Evolutionary conservation across 768 basidiomycete species (phyloP).

Genomic region (Gloeophyllum trabeum): DNA sequence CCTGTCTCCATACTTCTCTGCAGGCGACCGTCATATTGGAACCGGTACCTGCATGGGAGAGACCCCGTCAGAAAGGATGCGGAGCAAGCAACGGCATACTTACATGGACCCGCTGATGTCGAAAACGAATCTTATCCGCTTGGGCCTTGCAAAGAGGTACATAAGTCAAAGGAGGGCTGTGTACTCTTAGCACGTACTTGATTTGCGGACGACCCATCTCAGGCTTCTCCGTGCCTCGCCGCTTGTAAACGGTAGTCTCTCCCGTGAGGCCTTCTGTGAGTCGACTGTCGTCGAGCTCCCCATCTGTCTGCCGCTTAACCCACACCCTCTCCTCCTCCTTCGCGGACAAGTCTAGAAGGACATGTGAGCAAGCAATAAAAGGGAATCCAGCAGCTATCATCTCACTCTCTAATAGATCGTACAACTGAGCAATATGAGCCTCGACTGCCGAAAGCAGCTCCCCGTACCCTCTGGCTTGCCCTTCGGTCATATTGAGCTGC

Average conservation of each 20-base stretch:
- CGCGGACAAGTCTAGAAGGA: constrained; percentile 42
- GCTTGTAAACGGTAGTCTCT: constrained; percentile 60
- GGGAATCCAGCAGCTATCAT: not conserved
- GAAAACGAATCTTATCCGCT: constrained; percentile 58
- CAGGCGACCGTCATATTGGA: constrained; percentile 61
- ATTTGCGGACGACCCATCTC: constrained; percentile 57
- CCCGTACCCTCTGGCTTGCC: constrained; percentile 48
- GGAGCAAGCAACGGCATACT: constrained; percentile 6
- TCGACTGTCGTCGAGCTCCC: constrained; percentile 56
- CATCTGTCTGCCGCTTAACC: constrained; percentile 63
- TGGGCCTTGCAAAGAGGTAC: constrained; percentile 29
- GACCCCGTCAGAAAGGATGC: not conserved
- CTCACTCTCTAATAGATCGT: constrained; percentile 54
- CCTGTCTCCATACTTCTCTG: constrained; percentile 57
- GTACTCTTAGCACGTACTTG: constrained; percentile 28
- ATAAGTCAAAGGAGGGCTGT: constrained; percentile 4
- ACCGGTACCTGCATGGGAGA: constrained; percentile 40
- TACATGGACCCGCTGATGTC: constrained; percentile 63
- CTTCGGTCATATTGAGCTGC: constrained; percentile 46
- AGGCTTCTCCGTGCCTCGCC: constrained; percentile 58
- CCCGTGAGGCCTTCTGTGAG: constrained; percentile 60
- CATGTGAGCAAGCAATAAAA: not conserved
- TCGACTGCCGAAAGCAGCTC: constrained; percentile 40
- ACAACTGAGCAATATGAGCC: constrained; percentile 46
- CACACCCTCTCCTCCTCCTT: constrained; percentile 63